phyloP scores from a whole-genome alignment of 495 filamentous ascomycete species.

The Ramalina intermedia region DNA sequence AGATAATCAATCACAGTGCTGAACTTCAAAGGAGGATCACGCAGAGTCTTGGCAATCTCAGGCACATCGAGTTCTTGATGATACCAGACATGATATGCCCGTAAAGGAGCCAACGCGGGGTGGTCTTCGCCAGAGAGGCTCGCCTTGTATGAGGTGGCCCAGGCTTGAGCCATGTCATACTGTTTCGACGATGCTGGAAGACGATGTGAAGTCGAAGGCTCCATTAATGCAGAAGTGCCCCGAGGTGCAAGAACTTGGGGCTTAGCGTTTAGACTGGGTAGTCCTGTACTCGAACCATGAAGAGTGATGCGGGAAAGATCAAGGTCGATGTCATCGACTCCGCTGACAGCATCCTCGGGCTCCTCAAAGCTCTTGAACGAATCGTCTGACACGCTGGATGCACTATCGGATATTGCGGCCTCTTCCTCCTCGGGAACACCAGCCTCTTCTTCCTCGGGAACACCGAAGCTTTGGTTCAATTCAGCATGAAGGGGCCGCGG shows the following conservation, averaged over 20 bases:
- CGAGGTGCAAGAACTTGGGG: no score
- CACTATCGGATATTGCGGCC: slow-evolving; percentile 21
- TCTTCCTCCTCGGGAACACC: slow-evolving; percentile 25
- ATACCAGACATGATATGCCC: slow-evolving; percentile 50
- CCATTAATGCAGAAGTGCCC: no score
- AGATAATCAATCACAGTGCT: slow-evolving; percentile 40
- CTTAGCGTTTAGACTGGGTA: no score
- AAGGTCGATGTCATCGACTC: not conserved
- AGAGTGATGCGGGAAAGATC: slow-evolving; percentile 18
- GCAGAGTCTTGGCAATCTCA: slow-evolving; percentile 33
- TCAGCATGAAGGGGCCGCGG: slow-evolving; percentile 56
- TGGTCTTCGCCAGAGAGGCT: slow-evolving; percentile 6
- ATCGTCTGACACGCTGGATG: slow-evolving; percentile 14
- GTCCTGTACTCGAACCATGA: not conserved
- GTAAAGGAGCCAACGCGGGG: slow-evolving; percentile 25
- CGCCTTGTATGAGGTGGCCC: not conserved
- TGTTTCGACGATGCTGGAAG: slow-evolving; percentile 19
- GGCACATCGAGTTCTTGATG: slow-evolving; percentile 23
- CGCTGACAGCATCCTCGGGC: not conserved
- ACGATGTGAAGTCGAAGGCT: no score
- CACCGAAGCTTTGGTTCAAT: slow-evolving; percentile 42
- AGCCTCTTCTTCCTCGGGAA: slow-evolving; percentile 25
- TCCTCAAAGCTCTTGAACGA: not conserved
- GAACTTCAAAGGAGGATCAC: slow-evolving; percentile 38
- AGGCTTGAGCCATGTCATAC: slow-evolving; percentile 1